Conservation (phyloP, 2,329 filamentous ascomycete species). For the Beauveria australis region DNA sequence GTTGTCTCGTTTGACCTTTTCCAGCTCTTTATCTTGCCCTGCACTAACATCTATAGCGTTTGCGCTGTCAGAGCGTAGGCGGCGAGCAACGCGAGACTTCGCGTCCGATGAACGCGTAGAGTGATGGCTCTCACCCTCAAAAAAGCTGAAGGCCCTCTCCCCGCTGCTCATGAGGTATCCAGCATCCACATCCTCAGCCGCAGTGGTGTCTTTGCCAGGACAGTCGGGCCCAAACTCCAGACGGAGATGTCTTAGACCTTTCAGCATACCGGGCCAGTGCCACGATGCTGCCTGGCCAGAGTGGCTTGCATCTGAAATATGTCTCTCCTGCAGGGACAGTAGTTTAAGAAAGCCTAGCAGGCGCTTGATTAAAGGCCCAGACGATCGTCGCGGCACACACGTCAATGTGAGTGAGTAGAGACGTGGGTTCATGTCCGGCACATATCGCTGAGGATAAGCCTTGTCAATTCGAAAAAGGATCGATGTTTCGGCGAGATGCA, state of each 20-base stretch:
- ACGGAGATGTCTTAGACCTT: constrained; percentile 44
- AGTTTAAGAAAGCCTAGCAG: constrained; percentile 40
- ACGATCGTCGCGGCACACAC: constrained; percentile 44
- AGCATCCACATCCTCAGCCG: constrained; percentile 30
- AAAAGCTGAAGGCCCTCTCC: constrained; percentile 37
- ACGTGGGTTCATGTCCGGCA: constrained; percentile 49
- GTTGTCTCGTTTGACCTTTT: constrained; percentile 9
- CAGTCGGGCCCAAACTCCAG: constrained; percentile 46
- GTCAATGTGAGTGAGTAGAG: constrained; percentile 46
- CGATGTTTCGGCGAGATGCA: constrained; percentile 37
- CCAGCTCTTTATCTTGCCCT: background rate
- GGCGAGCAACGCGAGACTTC: background rate
- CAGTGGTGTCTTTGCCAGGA: constrained; percentile 26
- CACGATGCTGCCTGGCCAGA: constrained; percentile 16
- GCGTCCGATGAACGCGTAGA: constrained; percentile 1
- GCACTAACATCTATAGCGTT: constrained; percentile 4
- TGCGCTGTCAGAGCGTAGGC: constrained; percentile 1
- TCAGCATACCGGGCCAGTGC: constrained; percentile 35
- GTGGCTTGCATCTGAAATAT: constrained; percentile 26
- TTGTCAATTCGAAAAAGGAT: constrained; percentile 35
- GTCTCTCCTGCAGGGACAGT: constrained; percentile 40
- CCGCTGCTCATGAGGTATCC: constrained; percentile 33
- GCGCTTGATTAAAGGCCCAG: constrained; percentile 39
- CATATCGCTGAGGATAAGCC: constrained; percentile 39
- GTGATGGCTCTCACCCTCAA: constrained; percentile 22